Evolutionary conservation across 1,284 basidiomycete species (phyloP), one percentile per base, ranked within the genome.

Genomic region (Porogramme epimiltina): DNA sequence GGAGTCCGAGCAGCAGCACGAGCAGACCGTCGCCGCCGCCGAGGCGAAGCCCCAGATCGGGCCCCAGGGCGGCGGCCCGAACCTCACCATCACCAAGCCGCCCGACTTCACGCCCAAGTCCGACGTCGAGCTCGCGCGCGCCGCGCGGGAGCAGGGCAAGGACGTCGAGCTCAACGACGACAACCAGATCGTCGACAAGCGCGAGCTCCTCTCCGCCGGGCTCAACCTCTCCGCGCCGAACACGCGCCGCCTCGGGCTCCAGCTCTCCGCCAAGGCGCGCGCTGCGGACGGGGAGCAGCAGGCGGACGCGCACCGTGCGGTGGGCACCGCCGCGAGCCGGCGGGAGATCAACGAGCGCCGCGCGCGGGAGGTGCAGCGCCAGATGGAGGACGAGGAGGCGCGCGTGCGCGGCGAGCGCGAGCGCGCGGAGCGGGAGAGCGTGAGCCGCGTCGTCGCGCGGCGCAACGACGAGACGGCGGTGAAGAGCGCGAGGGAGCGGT

Each of bases 101-200:
- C 71, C 77, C 42, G 75, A 87, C 58, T 75, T 84, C 63, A 72
- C 73, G 0, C 75, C 81, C 41, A 67, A 78, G 58, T 82, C 88
- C 26, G 93, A 94, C 69, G 66, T 80, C 48, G 87, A 89, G 66
- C 78, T 89, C 37, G 92, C 87, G 37, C 81, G 73, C 56, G 69
- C 79, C 49, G 89, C 89, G 15, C 75, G 78, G 52, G 82, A 79
- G 45, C 77, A 88, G 60, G 95, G 95, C 18, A 89, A 91, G 68
- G 79, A 86, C n/a, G 88, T 99, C 37, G 95, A 98, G 70, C 75
- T 98, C 45, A 99, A 99, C 70, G 97, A 99, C 68, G 95, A 98
- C 63, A 95, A 95, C 64, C 91, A 97, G 69, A 93, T 99, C 45
- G 90, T 99, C 45, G 96, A 99, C 76, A 95, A 96, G 66, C 89